A percentile compares a stretch with the other conserved stretches of the same genome.
Evolutionary conservation across 495 filamentous ascomycete genomes (phyloP).

Genomic region (Aspergillus haitiensis): DNA sequence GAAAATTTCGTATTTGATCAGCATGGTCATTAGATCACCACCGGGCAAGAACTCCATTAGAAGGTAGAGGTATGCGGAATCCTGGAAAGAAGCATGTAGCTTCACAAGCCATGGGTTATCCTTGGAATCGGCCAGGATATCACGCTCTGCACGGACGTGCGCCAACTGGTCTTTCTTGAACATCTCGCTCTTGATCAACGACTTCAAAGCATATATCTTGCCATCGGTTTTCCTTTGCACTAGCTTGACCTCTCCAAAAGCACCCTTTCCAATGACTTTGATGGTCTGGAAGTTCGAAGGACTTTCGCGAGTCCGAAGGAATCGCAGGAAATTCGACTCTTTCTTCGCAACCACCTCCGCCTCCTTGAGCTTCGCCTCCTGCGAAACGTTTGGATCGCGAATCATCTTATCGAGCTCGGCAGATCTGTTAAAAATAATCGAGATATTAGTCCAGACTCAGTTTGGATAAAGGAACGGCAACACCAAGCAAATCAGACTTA

Average conservation of each 20-base stretch:
- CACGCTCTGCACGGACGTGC: slow-evolving; percentile 97
- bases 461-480: slow-evolving; percentile 2
- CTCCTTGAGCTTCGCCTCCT: slow-evolving; percentile 73
- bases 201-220: slow-evolving; percentile 98
- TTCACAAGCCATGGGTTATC: slow-evolving; percentile 99
- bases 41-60: slow-evolving; percentile 99
- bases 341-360: slow-evolving; percentile 74
- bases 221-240: slow-evolving; percentile 95
- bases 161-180: slow-evolving; percentile 99
- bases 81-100: slow-evolving; percentile 96
- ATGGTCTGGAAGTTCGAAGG: slow-evolving; percentile 92
- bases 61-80: slow-evolving; percentile 93
- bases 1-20: slow-evolving; percentile 99
- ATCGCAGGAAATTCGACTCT: slow-evolving; percentile 89
- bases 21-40: slow-evolving; percentile 99
- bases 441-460: slow-evolving; percentile 4
- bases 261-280: slow-evolving; percentile 98
- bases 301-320: slow-evolving; percentile 87
- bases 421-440: slow-evolving; percentile 56
- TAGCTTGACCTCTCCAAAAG: slow-evolving; percentile 96
- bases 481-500: slow-evolving; percentile 39
- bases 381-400: slow-evolving; percentile 67
- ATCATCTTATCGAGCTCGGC: slow-evolving; percentile 86
- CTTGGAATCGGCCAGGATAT: slow-evolving; percentile 91
- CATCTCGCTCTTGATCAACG: slow-evolving; percentile 97